Evolutionary conservation across 164 flowering plant species (phyloP), one percentile per base, ranked within the genome.

Genomic region (Annona squamosa): DNA sequence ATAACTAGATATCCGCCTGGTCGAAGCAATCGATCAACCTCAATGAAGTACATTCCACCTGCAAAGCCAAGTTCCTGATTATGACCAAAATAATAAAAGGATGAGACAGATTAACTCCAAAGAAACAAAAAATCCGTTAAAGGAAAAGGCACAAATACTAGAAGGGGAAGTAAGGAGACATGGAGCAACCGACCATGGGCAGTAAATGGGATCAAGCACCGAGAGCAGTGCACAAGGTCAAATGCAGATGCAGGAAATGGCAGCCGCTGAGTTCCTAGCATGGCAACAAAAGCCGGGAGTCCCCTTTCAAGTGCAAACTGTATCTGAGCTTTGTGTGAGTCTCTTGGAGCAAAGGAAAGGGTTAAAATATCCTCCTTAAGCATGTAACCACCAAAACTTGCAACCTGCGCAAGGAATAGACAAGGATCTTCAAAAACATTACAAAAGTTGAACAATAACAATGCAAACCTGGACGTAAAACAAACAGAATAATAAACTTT

Each of bases 221-320:
- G 90, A 67, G 99, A 93, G 80, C 99, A 96, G 71, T 96, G 99
- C 77, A 96, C 83, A 79, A 96, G 73, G 72, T 96, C 99, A 84
- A 96, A 93, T 19, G 94, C 84, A 76, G 85, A 87, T 17, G 93
- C 95, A 72, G 99, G 97, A 85, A 93, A 92, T 17, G 99, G 98
- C 56, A 96, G 88, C 74, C 95, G 84, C 67, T 91, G 97, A 44
- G 98, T 96, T 75, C 99, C 99, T 80, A 93, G 99, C 98, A 96
- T 96, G 57, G 93, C 94, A 79, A 93, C 97, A 82, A 93, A 84
- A 48, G 99, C 98, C 1, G 99, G 99, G 70, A 93, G 69, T 71
- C 99, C 98, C 77, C 99, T 85, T 77, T 96, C 99, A 52, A 96
- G 56, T 0, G 99, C 98, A 84, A 96, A 96, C 69, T 96, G 99